phyloP scores from a whole-genome alignment of 371 early-diverging fungal species.

The Actinomortierella wolfii region DNA sequence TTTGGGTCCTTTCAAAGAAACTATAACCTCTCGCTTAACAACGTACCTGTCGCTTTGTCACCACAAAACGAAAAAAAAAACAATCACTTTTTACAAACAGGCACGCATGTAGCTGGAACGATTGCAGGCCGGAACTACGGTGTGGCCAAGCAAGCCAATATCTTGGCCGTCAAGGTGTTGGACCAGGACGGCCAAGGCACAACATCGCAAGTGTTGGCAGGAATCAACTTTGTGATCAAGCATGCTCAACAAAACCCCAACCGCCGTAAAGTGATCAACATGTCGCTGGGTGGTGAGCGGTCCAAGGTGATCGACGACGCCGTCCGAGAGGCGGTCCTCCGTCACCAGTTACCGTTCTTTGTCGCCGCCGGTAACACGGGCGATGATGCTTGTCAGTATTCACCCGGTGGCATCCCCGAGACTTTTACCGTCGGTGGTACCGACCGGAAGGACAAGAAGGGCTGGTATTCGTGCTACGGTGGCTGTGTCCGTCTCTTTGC shows the following conservation, averaged over 20 bases:
- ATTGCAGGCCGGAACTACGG: slow-evolving; percentile 58
- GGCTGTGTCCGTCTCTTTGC: slow-evolving; percentile 61
- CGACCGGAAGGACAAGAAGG: slow-evolving; percentile 51
- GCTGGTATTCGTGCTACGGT: slow-evolving; percentile 59
- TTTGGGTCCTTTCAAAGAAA: neutral
- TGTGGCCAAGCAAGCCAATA: slow-evolving; percentile 57
- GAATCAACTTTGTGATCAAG: slow-evolving; percentile 48
- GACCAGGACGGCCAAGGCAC: slow-evolving; percentile 59
- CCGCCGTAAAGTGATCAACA: slow-evolving; percentile 54
- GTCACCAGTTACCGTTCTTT: slow-evolving; percentile 49
- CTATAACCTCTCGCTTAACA: neutral
- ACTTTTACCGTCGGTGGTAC: slow-evolving; percentile 75
- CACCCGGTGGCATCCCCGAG: slow-evolving; percentile 63
- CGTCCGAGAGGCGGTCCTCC: slow-evolving; percentile 50
- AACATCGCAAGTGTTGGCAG: slow-evolving; percentile 68
- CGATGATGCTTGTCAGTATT: slow-evolving; percentile 67
- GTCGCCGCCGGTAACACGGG: slow-evolving; percentile 77
- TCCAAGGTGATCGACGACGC: slow-evolving; percentile 51
- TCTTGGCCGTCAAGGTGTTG: slow-evolving; percentile 67
- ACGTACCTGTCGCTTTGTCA: no score
- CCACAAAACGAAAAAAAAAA: neutral
- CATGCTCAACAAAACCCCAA: slow-evolving; percentile 34
- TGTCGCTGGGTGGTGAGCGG: slow-evolving; percentile 64
- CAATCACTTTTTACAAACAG: slow-evolving; percentile 6
- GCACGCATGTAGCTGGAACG: slow-evolving; percentile 63